Base-by-base conservation (phyloP, 805 yeast genomes). In the Yamadazyma takamatsuzukensis region DNA sequence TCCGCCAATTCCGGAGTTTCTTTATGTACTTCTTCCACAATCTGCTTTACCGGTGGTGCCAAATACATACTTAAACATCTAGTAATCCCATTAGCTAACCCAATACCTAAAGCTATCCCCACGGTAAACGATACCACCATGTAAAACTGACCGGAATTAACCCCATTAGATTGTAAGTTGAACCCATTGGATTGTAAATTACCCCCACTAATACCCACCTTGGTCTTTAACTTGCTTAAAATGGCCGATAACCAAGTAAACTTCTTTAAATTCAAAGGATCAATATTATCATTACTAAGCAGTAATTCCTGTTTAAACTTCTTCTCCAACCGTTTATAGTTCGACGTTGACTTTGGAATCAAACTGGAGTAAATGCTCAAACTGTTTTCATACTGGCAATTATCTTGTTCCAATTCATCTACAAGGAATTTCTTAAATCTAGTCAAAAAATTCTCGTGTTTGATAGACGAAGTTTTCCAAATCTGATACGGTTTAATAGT, bases 401-500 rank as follows among this genome's bases (percentile, higher is more conserved):
- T 29, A 24, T 32, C 36, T 7, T 47, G 37, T 37, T 59, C 65
- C 6, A 47, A 37, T 33, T 59, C 64, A 6, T 36, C 32, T 13
- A 56, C 57, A 15, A 64, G 39, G 36, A 59, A 59, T n/a, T 32
- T 36, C 21, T 52, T 48, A 11, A 64, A 38, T 27, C 53, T 53
- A 18, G 42, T 32, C 10, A 55, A 26, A 12, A 63, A 39, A 15
- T 47, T 51, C 3, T 37, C 44, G 22, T 51, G 53, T 23, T 43
- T 49, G 23, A 64, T 41, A 2, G 66, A 54, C 3, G 65, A 42
- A 4, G 68, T 47, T 34, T 64, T 66, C 64, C 70, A 62, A 19
- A 59, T 54, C 40, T 64, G 70, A 33, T 49, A 52, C 0, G 72
- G 72, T 19, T 48, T 50, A 12, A 54, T 36, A 15, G 33, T 34